Base-by-base conservation (phyloP, 108 stramenopile genomes). In the Nannochloropsis salina region DNA sequence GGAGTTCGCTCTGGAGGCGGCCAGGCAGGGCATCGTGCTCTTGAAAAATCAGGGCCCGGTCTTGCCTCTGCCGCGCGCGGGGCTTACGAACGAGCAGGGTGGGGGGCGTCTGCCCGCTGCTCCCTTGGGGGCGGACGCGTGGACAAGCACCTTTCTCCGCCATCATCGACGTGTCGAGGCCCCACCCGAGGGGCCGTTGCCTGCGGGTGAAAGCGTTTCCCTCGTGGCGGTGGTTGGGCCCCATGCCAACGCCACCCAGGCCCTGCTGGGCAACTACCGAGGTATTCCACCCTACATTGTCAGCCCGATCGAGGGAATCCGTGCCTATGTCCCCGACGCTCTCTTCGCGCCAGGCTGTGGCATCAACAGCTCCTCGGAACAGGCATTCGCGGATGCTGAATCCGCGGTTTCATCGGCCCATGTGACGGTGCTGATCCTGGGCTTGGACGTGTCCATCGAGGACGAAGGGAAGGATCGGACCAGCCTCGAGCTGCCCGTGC, bases 1-100 rank as follows among this genome's bases (percentile, higher is more conserved):
- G 18, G 11, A 41, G 5, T 42, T 86, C 8, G 81, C 88, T 3
- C 42, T 84, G 22, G 90, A 90, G 21, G 90, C 85, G 42, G 81
- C 87, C 12, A 31, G 44, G 6, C 90, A 90, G 86, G 87, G 82
- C 41, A 86, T 87, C n/a, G 79, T 87, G 41, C 85, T 90, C 9
- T 44, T 88, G 44, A 90, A 90, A 84, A 90, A 90, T 61, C 44
- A 51, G 5, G n/a, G 80, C 8, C n/a, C 11, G 9, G 74, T 83
- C 41, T 45, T 89, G 15, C 88, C 90, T 8, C 79, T 90, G 79
- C 21, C 61, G 20, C 8, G 15, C 20, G 1, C 61, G 8, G 61
- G 15, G 20, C 20, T n/a, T 15, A n/a, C n/a, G 61, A n/a, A 74
- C 3, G 61, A 8, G 6, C 20, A 74, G 8, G 4, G 61, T 15